Evolutionary conservation across 2,329 filamentous ascomycete genomes (phyloP).

Genomic region (Aureobasidium sp.): DNA sequence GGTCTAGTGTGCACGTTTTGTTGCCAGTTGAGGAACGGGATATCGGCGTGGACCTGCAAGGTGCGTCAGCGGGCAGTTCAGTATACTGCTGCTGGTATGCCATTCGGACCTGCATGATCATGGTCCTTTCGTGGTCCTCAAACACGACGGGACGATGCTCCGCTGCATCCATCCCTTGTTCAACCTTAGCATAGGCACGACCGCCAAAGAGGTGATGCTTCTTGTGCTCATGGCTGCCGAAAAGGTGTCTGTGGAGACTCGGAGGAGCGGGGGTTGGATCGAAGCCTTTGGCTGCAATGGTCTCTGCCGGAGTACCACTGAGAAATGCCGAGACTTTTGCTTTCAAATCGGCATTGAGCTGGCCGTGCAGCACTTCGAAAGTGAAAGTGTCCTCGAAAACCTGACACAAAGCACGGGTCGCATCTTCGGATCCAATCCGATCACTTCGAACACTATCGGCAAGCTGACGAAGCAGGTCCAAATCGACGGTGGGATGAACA

Average conservation of each 20-base stretch:
- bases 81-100: background rate
- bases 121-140: slow-evolving; percentile 1
- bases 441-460: background rate
- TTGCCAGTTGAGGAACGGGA: slow-evolving; percentile 28
- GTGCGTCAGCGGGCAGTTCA: background rate
- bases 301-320: background rate
- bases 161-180: background rate
- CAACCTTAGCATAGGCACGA: slow-evolving; percentile 8
- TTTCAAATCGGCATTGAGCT: background rate
- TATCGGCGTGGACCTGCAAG: slow-evolving; percentile 23
- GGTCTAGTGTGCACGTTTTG: slow-evolving; percentile 32
- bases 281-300: background rate
- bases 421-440: slow-evolving; percentile 3
- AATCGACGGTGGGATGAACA: slow-evolving; percentile 5
- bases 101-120: slow-evolving; percentile 7
- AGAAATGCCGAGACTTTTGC: slow-evolving; percentile 8
- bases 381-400: slow-evolving; percentile 7
- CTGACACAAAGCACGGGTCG: slow-evolving; percentile 7
- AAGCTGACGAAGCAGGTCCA: slow-evolving; percentile 11
- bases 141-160: slow-evolving; percentile 1
- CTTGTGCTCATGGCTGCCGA: background rate
- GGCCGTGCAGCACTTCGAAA: background rate
- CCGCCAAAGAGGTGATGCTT: background rate
- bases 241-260: background rate
- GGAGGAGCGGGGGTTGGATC: background rate